A percentile compares a stretch with the other conserved stretches of the same genome.
Evolutionary conservation across 2,329 filamentous ascomycete genomes (phyloP).

Genomic region (Colletotrichum sp.): DNA sequence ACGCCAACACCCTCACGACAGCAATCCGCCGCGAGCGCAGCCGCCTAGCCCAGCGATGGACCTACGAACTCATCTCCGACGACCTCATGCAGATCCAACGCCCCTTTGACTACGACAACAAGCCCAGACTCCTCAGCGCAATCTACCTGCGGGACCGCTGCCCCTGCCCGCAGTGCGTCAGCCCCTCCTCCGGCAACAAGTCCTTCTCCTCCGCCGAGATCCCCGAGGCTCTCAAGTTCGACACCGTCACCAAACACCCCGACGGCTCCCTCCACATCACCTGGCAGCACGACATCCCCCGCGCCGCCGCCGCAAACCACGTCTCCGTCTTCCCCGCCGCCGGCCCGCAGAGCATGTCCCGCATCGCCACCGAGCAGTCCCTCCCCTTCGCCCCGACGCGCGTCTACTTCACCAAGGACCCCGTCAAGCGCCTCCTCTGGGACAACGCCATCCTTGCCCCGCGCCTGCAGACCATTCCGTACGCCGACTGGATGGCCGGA

Average conservation of each 20-base stretch:
- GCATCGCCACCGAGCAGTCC: not conserved
- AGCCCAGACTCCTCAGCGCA: not conserved
- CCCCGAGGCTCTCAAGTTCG: constrained; percentile 35
- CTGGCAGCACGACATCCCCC: constrained; percentile 60
- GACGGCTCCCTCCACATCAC: constrained; percentile 55
- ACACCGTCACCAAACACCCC: constrained; percentile 30
- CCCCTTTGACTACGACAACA: not conserved
- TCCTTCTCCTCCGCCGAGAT: constrained; percentile 51
- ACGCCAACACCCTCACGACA: not conserved
- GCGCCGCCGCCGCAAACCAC: constrained; percentile 34
- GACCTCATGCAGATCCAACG: not conserved
- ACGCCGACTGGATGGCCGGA: constrained; percentile 71
- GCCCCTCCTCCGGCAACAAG: constrained; percentile 65
- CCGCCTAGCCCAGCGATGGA: not conserved
- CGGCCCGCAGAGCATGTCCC: constrained; percentile 26
- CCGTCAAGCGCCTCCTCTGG: constrained; percentile 40
- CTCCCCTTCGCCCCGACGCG: not conserved
- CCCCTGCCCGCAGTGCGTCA: constrained; percentile 56
- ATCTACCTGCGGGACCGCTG: constrained; percentile 59
- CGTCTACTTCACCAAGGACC: constrained; percentile 21
- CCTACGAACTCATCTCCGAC: not conserved
- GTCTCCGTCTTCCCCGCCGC: constrained; percentile 37
- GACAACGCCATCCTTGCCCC: constrained; percentile 37
- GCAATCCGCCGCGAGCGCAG: not conserved
- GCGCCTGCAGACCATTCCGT: constrained; percentile 67